Base-by-base conservation (phyloP, 352 stramenopile genomes). In the Phytophthora europaea region DNA sequence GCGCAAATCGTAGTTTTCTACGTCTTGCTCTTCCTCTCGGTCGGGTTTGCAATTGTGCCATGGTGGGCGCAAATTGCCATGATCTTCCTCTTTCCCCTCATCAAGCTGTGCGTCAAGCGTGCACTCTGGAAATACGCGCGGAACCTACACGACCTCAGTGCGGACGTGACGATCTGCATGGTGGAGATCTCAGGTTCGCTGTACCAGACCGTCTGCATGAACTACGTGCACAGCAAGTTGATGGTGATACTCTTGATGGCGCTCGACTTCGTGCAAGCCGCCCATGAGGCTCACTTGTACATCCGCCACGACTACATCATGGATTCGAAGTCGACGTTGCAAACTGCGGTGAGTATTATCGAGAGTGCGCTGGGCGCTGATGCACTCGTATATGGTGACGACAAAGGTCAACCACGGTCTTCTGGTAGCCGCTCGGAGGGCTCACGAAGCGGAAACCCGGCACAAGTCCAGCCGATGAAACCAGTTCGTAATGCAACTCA, bases 121-220 rank as follows among this genome's bases (percentile, higher is more conserved):
- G 59, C 67, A n/a, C 28, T 74, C 23, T 77, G 73, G 68, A 59
- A 54, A 20, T 80, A 72, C 22, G 55, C 67, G 0, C 63, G 56
- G 8, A 64, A 64, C 4, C 59, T 80, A 1, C 53, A 68, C 40
- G 73, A 80, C 33, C 70, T 80, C 38, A 68, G 58, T 12, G 65
- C 54, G 18, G 73, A 70, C 33, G 69, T 77, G 38, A 76, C 63
- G 1, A 58, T 80, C 28, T 79, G 67, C 62, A 67, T 76, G 58
- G 60, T 71, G 20, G 68, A 80, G 40, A 76, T 80, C 63, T 72
- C 64, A 0, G 54, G 73, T 2, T 74, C 73, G 48, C 69, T 80
- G 23, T 80, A 75, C 36, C 59, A 77, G 54, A 80, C 63, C 2
- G 56, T 70, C 8, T 78, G 59, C 43, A 59, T 78, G 65, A 65